Evolutionary conservation across 176 grass and related monocot species (phyloP).

Genomic region (Carex scoparia): DNA sequence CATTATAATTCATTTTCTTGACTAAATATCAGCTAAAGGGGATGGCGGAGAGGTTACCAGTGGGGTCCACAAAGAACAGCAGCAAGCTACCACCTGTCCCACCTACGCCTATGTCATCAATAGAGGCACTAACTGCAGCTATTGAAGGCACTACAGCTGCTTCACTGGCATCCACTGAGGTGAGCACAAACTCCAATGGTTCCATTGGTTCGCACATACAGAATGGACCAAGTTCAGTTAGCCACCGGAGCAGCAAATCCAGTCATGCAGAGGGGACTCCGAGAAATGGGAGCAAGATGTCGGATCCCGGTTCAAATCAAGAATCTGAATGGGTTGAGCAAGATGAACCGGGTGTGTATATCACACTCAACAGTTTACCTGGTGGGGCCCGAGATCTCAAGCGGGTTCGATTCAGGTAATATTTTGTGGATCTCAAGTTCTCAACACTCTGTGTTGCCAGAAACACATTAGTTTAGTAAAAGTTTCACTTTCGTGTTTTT

Average conservation of each 20-base stretch:
- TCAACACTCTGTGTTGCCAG: not conserved
- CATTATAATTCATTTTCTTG: not conserved
- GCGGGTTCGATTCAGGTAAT: constrained; percentile 90
- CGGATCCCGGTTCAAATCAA: constrained; percentile 41
- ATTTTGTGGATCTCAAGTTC: constrained; percentile 10
- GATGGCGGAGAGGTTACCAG: constrained; percentile 82
- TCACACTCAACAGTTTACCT: constrained; percentile 78
- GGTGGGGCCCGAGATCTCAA: constrained; percentile 87
- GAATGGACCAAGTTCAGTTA: constrained; percentile 56
- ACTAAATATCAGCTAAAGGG: constrained; percentile 67
- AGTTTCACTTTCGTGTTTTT: not conserved
- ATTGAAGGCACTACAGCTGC: constrained; percentile 31
- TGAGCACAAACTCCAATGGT: constrained; percentile 51
- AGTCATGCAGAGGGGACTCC: constrained; percentile 37
- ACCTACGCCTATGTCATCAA: constrained; percentile 35
- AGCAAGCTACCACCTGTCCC: constrained; percentile 52
- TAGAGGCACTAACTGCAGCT: constrained; percentile 34
- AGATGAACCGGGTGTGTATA: constrained; percentile 87
- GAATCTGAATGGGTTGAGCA: constrained; percentile 95
- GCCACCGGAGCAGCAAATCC: constrained; percentile 35
- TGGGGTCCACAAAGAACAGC: constrained; percentile 41
- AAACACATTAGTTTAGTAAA: not conserved
- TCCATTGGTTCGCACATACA: constrained; percentile 39
- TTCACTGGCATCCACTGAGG: constrained; percentile 35
- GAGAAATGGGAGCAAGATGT: constrained; percentile 59